Evolutionary conservation across 805 yeast genomes (phyloP).

Genomic region (Pichia ethanolica): DNA sequence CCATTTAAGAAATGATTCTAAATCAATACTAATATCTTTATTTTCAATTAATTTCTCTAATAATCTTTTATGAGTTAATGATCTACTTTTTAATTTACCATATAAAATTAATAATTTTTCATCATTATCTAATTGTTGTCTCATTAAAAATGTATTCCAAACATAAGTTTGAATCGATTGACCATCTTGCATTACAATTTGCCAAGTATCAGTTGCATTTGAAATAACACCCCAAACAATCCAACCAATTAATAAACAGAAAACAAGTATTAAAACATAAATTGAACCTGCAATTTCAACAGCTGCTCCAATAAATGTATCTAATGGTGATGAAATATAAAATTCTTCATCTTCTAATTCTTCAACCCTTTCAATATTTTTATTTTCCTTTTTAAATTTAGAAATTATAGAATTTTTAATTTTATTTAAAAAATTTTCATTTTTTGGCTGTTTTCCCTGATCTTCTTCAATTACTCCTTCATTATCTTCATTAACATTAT

Average conservation of each 20-base stretch:
- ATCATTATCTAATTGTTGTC: constrained; percentile 30
- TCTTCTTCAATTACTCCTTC: not conserved
- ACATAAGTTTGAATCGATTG: constrained; percentile 33
- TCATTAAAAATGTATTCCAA: constrained; percentile 35
- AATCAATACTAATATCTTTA: not conserved
- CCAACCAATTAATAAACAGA: constrained; percentile 19
- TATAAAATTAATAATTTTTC: constrained; percentile 21
- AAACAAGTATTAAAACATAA: constrained; percentile 21
- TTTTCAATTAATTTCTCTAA: constrained; percentile 2
- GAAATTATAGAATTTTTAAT: not conserved
- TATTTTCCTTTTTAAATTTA: not conserved
- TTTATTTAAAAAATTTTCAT: not conserved
- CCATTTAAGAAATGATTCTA: not conserved
- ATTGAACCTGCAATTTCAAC: constrained; percentile 16
- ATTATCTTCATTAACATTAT: not conserved
- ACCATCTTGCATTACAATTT: constrained; percentile 36
- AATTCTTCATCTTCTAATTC: constrained; percentile 8
- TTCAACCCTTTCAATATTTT: not conserved
- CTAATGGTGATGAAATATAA: constrained; percentile 8
- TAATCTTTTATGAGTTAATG: constrained; percentile 18
- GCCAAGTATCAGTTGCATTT: constrained; percentile 31
- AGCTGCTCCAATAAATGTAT: constrained; percentile 7
- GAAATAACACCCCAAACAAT: constrained; percentile 20
- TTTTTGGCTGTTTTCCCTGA: not conserved
- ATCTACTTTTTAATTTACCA: constrained; percentile 27